Base-by-base conservation (phyloP, 2,329 filamentous ascomycete species). In the Xylariales sp. region DNA sequence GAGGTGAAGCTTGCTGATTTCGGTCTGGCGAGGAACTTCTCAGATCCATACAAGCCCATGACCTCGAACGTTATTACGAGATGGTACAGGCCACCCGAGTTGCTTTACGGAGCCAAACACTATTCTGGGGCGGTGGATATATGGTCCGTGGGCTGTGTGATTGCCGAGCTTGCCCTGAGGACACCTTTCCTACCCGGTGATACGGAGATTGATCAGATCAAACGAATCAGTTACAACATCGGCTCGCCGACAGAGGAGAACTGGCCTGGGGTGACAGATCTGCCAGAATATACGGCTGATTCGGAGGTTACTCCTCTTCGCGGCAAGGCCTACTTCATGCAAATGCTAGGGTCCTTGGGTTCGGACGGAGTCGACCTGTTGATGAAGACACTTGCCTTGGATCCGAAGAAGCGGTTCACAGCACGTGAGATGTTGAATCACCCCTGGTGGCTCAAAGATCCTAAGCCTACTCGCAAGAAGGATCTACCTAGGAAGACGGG, bases 1-100 rank as follows among this genome's bases (percentile, higher is more conserved):
- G 87, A 91, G 57, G 81, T 98, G 58, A 97, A 97, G 63, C 79
- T 98, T 38, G 93, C 91, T 25, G 93, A 98, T 84, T 98, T 98
- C 55, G 93, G 93, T 74, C 81, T 98, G 24, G 93, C 93, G 5
- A 76, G 93, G 48, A 80, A 76, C 46, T 96, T 96, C 61, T 84
- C 88, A 6, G 93, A 98, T 61, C 91, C 93, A 0, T 87, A 89
- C 56, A 73, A 80, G 42, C 76, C 76, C 52, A 98, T 98, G 93
- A 96, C 91, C 2, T 82, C 83, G 57, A 89, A 93, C 57, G 91
- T 96, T 50, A 95, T 98, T 62, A 98, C 93, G 14, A 82, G 89
- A 50, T 98, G 93, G 89, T 98, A 97, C 69, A 79, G 91, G 1
- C 90, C 93, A 1, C 90, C 90, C 1, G 93, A 98, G 70, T 77